These are phyloP conservation scores for Chlamydomonas incerta DNA, from an alignment of 139 green algal species.

Conservation along the genomic window DNA sequence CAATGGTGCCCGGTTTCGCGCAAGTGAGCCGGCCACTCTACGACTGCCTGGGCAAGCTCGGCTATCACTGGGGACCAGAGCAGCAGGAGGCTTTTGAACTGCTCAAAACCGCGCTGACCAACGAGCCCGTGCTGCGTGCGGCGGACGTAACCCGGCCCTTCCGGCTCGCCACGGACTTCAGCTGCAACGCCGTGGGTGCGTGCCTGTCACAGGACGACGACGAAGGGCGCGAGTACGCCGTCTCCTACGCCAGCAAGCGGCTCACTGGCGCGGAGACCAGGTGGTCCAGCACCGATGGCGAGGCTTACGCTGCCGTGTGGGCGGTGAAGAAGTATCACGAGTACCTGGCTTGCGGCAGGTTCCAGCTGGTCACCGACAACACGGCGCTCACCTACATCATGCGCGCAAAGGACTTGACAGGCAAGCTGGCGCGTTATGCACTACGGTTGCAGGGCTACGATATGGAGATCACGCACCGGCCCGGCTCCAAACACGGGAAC, in stretches of 20 bases:
- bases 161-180: not conserved
- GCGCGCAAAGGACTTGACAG: not conserved
- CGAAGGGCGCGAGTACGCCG: not conserved
- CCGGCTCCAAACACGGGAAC: not conserved
- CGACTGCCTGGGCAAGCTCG: not conserved
- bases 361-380: conserved; percentile 42
- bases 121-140: not conserved
- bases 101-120: not conserved
- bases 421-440: conserved; percentile 32
- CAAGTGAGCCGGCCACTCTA: not conserved
- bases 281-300: conserved; percentile 14
- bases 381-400: conserved; percentile 26
- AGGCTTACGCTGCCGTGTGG: conserved; percentile 41
- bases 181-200: not conserved
- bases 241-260: conserved; percentile 17
- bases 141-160: not conserved
- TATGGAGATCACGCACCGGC: conserved; percentile 9
- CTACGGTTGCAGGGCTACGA: conserved; percentile 33
- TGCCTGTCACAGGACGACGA: conserved; percentile 6
- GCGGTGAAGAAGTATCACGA: conserved; percentile 10
- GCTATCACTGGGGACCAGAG: not conserved
- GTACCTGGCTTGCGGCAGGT: conserved; percentile 13
- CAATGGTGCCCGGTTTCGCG: not conserved
- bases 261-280: conserved; percentile 2
- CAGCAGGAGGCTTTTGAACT: not conserved